Evolutionary conservation across 257 asterid species (phyloP).

Genomic region (Penstemon newberryi): DNA sequence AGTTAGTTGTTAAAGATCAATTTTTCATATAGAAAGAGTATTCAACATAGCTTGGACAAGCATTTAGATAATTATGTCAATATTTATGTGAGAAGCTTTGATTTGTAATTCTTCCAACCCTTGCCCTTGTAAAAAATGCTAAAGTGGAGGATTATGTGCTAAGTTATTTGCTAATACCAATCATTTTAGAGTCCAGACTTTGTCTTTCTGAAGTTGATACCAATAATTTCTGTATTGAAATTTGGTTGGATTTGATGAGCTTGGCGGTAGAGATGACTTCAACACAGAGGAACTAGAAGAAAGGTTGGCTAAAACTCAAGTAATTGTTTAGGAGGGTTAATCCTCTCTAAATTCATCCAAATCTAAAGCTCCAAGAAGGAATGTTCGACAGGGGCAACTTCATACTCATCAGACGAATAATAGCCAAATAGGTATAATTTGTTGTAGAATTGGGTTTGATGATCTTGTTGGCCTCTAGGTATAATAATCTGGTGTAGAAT

Average conservation of each 20-base stretch:
- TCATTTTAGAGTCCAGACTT: background rate
- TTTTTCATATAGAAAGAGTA: conserved; percentile 4
- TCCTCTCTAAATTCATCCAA: conserved; percentile 56
- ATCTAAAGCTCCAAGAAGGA: conserved; percentile 58
- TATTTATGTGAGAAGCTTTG: conserved; percentile 90
- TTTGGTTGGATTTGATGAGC: conserved; percentile 96
- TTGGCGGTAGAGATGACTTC: conserved; percentile 89
- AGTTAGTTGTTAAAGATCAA: background rate
- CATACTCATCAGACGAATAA: conserved; percentile 81
- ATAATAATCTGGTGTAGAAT: conserved; percentile 29
- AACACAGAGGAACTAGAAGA: conserved; percentile 93
- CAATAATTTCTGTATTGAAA: conserved; percentile 13
- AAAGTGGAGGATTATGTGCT: conserved; percentile 97
- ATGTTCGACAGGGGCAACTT: conserved; percentile 67
- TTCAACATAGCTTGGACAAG: conserved; percentile 55
- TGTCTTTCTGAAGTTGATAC: conserved; percentile 1
- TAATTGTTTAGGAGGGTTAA: conserved; percentile 70
- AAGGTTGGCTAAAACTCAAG: conserved; percentile 81
- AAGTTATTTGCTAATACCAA: conserved; percentile 28
- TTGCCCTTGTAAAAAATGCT: conserved; percentile 84
- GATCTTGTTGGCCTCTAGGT: conserved; percentile 12
- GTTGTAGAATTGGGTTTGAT: conserved; percentile 25
- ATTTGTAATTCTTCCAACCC: conserved; percentile 87
- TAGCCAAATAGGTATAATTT: conserved; percentile 27
- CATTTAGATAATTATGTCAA: conserved; percentile 76